These are phyloP conservation scores for Saccharomycodes ludwigii DNA, from an alignment of 805 yeast genomes.

Conservation along the genomic window DNA sequence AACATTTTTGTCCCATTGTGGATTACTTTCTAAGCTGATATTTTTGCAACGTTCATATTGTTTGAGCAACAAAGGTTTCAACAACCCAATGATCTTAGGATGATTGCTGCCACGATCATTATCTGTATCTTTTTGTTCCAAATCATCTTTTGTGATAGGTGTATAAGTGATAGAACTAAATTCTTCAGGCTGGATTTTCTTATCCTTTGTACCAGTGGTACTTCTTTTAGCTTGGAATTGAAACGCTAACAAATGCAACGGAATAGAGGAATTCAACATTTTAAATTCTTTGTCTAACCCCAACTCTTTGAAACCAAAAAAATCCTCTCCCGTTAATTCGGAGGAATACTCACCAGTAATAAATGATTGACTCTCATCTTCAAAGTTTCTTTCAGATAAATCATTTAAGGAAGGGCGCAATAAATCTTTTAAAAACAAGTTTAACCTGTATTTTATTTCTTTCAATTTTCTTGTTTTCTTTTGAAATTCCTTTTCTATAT, in stretches of 20 bases:
- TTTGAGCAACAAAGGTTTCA: slow-evolving; percentile 42
- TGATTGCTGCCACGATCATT: no score
- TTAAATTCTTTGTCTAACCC: slow-evolving; percentile 91
- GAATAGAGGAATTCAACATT: slow-evolving; percentile 71
- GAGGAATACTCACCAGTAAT: slow-evolving; percentile 88
- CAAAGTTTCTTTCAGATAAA: slow-evolving; percentile 64
- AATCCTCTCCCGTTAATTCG: slow-evolving; percentile 85
- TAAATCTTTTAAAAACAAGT: slow-evolving; percentile 62
- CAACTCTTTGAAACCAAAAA: slow-evolving; percentile 90
- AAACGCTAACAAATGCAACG: slow-evolving; percentile 61
- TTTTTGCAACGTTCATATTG: slow-evolving; percentile 32
- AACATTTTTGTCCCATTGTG: slow-evolving; percentile 13
- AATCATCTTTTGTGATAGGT: slow-evolving; percentile 38
- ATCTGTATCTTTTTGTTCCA: slow-evolving; percentile 30
- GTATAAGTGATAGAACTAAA: slow-evolving; percentile 43
- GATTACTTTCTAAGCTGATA: slow-evolving; percentile 21
- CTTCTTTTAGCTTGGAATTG: slow-evolving; percentile 54
- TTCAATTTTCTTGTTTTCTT: slow-evolving; percentile 57
- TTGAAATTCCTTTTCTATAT: slow-evolving; percentile 57
- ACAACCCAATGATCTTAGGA: slow-evolving; percentile 37
- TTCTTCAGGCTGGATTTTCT: slow-evolving; percentile 50
- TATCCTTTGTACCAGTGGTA: slow-evolving; percentile 39
- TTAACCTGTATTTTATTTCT: slow-evolving; percentile 56
- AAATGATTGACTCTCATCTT: slow-evolving; percentile 87
- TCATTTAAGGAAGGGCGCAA: slow-evolving; percentile 71